phyloP scores from a whole-genome alignment of 2,329 filamentous ascomycete species.

The Metarhizium brunneum region DNA sequence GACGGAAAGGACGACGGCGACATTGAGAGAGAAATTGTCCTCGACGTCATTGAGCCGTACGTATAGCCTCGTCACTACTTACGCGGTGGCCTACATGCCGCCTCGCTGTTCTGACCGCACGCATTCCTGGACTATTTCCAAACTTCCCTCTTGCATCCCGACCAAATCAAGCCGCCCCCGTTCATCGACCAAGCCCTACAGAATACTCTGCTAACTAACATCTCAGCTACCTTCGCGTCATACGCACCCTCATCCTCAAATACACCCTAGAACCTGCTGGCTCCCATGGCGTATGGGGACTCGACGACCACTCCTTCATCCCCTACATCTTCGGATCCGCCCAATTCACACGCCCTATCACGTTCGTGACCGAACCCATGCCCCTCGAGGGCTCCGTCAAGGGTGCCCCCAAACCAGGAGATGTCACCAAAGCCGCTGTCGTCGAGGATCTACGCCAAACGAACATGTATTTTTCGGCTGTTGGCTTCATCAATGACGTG shows the following conservation, averaged over 20 bases:
- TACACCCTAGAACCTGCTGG: constrained; percentile 94
- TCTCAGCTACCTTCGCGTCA: constrained; percentile 64
- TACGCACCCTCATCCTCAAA: constrained; percentile 74
- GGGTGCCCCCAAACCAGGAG: constrained; percentile 60
- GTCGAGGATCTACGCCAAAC: constrained; percentile 55
- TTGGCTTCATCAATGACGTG: constrained; percentile 96
- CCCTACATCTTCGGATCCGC: constrained; percentile 95
- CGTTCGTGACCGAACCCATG: constrained; percentile 46
- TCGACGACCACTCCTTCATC: constrained; percentile 94
- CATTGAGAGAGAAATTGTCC: constrained; percentile 69
- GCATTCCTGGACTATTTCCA: too few relatives aligned
- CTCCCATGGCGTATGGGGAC: constrained; percentile 93
- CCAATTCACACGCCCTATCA: constrained; percentile 72
- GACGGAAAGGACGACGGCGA: constrained; percentile 40
- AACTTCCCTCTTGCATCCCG: too few relatives aligned
- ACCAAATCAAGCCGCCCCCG: background rate
- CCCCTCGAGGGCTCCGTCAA: constrained; percentile 71
- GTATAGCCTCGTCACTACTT: background rate
- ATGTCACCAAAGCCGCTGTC: constrained; percentile 54
- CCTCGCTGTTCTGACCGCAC: too few relatives aligned
- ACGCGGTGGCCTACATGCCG: too few relatives aligned
- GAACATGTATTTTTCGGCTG: constrained; percentile 90
- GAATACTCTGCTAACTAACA: background rate
- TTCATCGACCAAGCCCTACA: background rate
- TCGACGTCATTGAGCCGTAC: constrained; percentile 75